Conservation (phyloP, 768 basidiomycete genomes). For the Cystofilobasidium capitatum region DNA sequence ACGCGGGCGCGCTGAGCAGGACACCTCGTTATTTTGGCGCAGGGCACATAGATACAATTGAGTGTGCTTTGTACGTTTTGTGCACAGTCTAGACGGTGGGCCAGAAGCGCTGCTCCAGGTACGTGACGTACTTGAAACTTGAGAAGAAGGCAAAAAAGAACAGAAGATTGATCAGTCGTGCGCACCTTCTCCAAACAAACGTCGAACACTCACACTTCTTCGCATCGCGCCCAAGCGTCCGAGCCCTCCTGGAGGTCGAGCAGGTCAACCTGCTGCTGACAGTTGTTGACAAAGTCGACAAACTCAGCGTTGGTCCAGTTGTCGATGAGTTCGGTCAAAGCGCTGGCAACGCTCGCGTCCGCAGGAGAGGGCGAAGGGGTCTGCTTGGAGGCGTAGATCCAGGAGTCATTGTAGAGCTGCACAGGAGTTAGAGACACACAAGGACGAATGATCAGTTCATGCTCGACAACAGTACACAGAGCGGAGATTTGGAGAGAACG, state of each 20-base stretch:
- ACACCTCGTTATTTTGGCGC: no score
- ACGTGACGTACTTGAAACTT: slow-evolving; percentile 53
- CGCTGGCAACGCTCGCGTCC: slow-evolving; percentile 34
- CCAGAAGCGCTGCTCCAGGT: slow-evolving; percentile 57
- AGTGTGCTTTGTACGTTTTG: no score
- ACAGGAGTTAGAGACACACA: background rate
- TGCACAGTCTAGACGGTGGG: slow-evolving; percentile 41
- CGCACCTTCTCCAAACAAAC: background rate
- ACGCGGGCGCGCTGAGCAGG: no score
- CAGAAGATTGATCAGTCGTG: background rate
- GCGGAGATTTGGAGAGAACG: background rate
- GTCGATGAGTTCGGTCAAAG: slow-evolving; percentile 47
- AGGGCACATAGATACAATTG: no score
- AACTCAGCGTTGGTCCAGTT: slow-evolving; percentile 51
- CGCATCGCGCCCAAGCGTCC: slow-evolving; percentile 21
- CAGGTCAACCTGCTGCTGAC: slow-evolving; percentile 34
- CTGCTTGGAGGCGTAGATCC: slow-evolving; percentile 47
- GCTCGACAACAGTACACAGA: background rate
- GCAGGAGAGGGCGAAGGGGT: slow-evolving; percentile 20
- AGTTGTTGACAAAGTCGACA: slow-evolving; percentile 34
- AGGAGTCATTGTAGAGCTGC: slow-evolving; percentile 62
- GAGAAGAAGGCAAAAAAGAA: background rate
- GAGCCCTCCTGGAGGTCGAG: slow-evolving; percentile 30
- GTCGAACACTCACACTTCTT: slow-evolving; percentile 35
- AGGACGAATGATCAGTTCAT: background rate